Evolutionary conservation across 2,329 filamentous ascomycete genomes (phyloP).

Genomic region (Gliomastix tumulicola): DNA sequence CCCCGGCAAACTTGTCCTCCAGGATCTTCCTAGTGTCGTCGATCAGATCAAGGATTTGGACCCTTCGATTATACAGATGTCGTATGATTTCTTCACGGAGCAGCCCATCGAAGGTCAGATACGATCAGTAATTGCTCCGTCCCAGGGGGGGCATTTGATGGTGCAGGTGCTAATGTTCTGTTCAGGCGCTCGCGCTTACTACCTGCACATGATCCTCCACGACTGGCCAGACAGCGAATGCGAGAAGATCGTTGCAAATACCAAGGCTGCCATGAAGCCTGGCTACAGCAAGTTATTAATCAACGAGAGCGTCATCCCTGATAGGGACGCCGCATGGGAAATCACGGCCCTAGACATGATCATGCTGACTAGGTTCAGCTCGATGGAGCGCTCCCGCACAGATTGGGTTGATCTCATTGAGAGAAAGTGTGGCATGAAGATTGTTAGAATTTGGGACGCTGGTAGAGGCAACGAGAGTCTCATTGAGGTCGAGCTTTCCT

Average conservation of each 20-base stretch:
- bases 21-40: constrained; percentile 37
- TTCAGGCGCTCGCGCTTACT: constrained; percentile 28
- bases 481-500: constrained; percentile 11
- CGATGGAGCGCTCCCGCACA: constrained; percentile 10
- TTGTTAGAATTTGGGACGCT: constrained; percentile 10
- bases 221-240: constrained; percentile 26
- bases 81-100: constrained; percentile 36
- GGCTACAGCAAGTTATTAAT: constrained; percentile 25
- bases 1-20: constrained; percentile 35
- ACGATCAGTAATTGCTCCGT: neutral
- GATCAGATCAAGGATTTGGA: constrained; percentile 18
- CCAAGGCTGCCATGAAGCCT: constrained; percentile 20
- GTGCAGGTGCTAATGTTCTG: neutral
- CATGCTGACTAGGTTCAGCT: constrained; percentile 16
- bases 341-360: constrained; percentile 17
- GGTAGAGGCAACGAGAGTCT: constrained; percentile 4
- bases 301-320: constrained; percentile 21
- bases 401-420: constrained; percentile 9
- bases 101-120: constrained; percentile 33
- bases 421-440: constrained; percentile 8
- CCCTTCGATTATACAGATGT: constrained; percentile 21
- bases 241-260: constrained; percentile 19
- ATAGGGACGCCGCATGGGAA: constrained; percentile 17
- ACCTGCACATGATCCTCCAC: constrained; percentile 31
- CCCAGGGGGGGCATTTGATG: neutral